Base-by-base conservation (phyloP, 1,139 yeast genomes). In the Candida sojae region DNA sequence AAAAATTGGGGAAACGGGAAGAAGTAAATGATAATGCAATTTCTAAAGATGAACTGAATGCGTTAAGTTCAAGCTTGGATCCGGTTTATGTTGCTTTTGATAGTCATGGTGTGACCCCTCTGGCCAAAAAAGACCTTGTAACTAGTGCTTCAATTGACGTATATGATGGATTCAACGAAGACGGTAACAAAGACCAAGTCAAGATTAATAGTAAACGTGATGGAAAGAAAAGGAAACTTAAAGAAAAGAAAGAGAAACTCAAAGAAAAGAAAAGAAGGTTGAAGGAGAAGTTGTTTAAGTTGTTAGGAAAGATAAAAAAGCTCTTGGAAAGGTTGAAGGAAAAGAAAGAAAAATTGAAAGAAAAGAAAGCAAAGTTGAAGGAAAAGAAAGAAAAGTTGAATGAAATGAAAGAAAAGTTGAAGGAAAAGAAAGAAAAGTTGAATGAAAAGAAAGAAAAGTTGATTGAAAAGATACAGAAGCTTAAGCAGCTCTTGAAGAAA, bases 321-420 rank as follows among this genome's bases (percentile, higher is more conserved):
- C 21, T 17, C 3, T 17, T 31, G 25, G 28, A 39, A 5, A 39
- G 28, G 33, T 13, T 39, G n/a, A 35, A 34, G 17, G 30, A 39
- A 34, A 29, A 34, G 41, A 23, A 34, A 29, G 8, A n/a, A 13
- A 36, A 44, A 30, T 23, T 26, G 36, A 32, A 8, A 5, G 26
- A 36, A 37, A 13, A 35, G 45, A 36, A 21, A 12, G 12, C 23
- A 44, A 47, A 12, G 52, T 36, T 28, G 46, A 43, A 7, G 35
- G n/a, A 32, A 12, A 11, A 11, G 35, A 32, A 32, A 39, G 46
- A 26, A 50, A 48, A 36, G 45, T 31, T 4, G 52, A 49, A 23
- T 51, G 47, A 17, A 48, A 43, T 11, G 53, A 55, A 21, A 49
- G 40, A 13, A 46, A 45, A 29, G 21, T 17, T 17, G 21, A 17